phyloP scores from a whole-genome alignment of 805 yeast genomes.

The Vanderwaltozyma tropicalis region DNA sequence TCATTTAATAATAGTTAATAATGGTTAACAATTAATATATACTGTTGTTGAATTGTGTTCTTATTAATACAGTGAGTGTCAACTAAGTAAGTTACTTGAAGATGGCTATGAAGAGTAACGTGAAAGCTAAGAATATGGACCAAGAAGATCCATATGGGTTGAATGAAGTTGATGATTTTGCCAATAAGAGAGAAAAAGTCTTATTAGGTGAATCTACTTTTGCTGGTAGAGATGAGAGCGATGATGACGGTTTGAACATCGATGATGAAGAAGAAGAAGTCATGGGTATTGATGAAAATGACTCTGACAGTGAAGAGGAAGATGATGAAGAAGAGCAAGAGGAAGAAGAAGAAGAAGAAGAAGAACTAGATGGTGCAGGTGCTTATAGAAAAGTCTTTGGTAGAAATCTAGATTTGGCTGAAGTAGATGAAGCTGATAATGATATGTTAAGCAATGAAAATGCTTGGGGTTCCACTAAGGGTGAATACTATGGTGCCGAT shows the following conservation, averaged over 20 bases:
- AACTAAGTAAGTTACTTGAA: too few relatives aligned
- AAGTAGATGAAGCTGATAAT: constrained; percentile 20
- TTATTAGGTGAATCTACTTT: constrained; percentile 48
- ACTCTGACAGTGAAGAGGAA: constrained; percentile 35
- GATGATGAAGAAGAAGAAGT: constrained; percentile 46
- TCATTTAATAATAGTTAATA: neutral
- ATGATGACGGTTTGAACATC: constrained; percentile 37
- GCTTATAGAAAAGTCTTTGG: constrained; percentile 33
- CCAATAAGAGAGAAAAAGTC: constrained; percentile 46
- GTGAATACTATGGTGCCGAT: constrained; percentile 45
- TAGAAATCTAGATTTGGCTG: constrained; percentile 19
- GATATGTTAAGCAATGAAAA: constrained; percentile 32
- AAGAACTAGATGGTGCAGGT: constrained; percentile 26
- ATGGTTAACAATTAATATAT: too few relatives aligned
- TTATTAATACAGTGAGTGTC: too few relatives aligned
- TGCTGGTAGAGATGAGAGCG: constrained; percentile 30
- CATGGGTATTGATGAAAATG: constrained; percentile 27
- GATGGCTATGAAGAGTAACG: neutral
- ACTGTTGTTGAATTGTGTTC: too few relatives aligned
- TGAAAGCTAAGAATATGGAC: constrained; percentile 7
- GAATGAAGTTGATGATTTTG: constrained; percentile 63
- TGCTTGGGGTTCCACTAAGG: constrained; percentile 38
- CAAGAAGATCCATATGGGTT: constrained; percentile 32
- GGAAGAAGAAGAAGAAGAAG: constrained; percentile 11
- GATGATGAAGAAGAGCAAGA: constrained; percentile 19